A percentile compares a stretch with the other conserved stretches of the same genome.
These are phyloP conservation scores for Globisporangium emineosum DNA, from an alignment of 352 stramenopile species.

Conservation along the genomic window DNA sequence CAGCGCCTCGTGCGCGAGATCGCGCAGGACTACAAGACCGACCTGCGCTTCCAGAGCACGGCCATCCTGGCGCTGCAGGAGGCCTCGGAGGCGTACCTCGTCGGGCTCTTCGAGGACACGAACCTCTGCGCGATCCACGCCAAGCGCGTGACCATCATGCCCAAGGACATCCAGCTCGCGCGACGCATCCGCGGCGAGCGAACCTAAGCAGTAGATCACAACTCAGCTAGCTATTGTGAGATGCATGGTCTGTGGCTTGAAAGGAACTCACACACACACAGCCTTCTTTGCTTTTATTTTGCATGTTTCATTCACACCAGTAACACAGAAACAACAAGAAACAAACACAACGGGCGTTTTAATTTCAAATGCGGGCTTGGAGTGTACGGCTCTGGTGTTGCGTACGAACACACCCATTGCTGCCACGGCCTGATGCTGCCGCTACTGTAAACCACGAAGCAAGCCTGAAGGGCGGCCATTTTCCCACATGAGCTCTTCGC, in stretches of 20 bases:
- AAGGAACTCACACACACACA: no score
- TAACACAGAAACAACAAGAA: not conserved
- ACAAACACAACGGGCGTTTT: not conserved
- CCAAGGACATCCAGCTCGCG: constrained; percentile 95
- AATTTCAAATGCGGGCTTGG: not conserved
- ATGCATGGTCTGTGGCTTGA: no score
- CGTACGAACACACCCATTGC: not conserved
- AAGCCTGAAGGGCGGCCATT: not conserved
- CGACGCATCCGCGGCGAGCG: constrained; percentile 91
- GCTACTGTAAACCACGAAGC: no score
- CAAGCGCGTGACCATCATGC: constrained; percentile 97
- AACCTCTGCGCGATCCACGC: constrained; percentile 96
- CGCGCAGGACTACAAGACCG: constrained; percentile 82
- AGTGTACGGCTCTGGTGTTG: not conserved
- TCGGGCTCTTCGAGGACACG: constrained; percentile 94
- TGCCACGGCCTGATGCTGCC: no score
- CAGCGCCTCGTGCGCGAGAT: constrained; percentile 93
- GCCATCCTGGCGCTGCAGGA: constrained; percentile 90
- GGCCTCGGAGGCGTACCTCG: constrained; percentile 91
- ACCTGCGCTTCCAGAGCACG: constrained; percentile 88
- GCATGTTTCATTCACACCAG: not conserved
- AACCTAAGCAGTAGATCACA: constrained; percentile 35
- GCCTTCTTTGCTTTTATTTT: not conserved
- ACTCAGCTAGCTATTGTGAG: no score
- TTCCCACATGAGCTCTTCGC: not conserved